A percentile compares a stretch with the other conserved stretches of the same genome.
These are phyloP conservation scores for Metschnikowia orientalis DNA, from an alignment of 805 yeast genomes.

Conservation along the genomic window DNA sequence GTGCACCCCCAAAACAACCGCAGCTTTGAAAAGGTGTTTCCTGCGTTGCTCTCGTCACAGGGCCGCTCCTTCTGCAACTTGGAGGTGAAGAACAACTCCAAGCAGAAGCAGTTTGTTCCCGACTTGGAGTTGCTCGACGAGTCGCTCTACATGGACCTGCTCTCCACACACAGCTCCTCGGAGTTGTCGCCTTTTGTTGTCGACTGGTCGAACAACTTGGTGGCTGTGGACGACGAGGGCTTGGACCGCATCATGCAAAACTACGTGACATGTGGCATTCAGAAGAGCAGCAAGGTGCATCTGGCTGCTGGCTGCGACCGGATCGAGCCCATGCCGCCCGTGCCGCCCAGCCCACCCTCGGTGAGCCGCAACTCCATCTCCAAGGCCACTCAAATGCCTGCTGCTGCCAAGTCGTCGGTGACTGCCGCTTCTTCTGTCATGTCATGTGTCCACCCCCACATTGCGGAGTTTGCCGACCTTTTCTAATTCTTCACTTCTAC, in stretches of 20 bases:
- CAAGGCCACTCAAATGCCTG: slow-evolving; percentile 1
- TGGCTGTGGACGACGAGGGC: slow-evolving; percentile 46
- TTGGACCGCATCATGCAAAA: slow-evolving; percentile 42
- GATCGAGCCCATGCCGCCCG: not conserved
- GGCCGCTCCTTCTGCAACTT: slow-evolving; percentile 17
- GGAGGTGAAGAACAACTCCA: slow-evolving; percentile 14
- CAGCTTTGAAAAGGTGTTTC: slow-evolving; percentile 19
- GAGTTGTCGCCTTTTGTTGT: slow-evolving; percentile 36
- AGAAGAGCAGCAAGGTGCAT: slow-evolving; percentile 15
- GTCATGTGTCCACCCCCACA: slow-evolving; percentile 35
- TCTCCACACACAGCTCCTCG: slow-evolving; percentile 11
- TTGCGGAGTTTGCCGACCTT: slow-evolving; percentile 43
- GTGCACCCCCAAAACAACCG: slow-evolving; percentile 20
- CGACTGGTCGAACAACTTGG: slow-evolving; percentile 56
- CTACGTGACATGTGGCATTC: slow-evolving; percentile 23
- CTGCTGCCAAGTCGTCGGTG: slow-evolving; percentile 3
- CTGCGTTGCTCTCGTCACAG: slow-evolving; percentile 17
- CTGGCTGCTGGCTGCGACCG: slow-evolving; percentile 11
- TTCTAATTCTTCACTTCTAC: slow-evolving; percentile 19
- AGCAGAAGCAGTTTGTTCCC: slow-evolving; percentile 18
- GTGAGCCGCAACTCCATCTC: slow-evolving; percentile 1
- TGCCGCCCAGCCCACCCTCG: slow-evolving; percentile 3
- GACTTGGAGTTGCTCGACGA: slow-evolving; percentile 16
- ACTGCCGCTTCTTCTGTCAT: slow-evolving; percentile 12
- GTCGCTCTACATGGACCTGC: slow-evolving; percentile 11